phyloP scores from a whole-genome alignment of 148 eudicot species.

The Fagopyrum tataricum region DNA sequence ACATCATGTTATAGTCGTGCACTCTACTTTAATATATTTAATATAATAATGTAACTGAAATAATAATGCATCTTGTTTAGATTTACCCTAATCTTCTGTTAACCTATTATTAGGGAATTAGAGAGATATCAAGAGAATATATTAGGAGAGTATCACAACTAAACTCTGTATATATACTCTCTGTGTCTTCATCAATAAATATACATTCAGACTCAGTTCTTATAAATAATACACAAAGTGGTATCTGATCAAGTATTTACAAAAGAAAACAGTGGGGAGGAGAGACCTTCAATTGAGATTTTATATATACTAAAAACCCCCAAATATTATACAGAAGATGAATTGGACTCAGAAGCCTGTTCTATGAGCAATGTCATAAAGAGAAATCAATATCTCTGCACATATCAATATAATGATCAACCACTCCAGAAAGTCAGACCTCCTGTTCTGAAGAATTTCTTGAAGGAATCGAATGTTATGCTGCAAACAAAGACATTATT shows the following conservation, averaged over 20 bases:
- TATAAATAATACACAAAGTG: neutral
- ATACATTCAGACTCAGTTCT: too few species aligned
- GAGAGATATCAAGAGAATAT: too few species aligned
- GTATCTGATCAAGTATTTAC: neutral
- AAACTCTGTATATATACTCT: too few species aligned
- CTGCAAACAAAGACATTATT: conserved; percentile 24
- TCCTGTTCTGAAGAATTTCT: conserved; percentile 91
- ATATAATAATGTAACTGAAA: too few species aligned
- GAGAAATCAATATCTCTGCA: conserved; percentile 80
- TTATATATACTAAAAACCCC: neutral
- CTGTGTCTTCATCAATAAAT: too few species aligned
- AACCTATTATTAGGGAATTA: too few species aligned
- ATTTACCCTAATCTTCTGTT: too few species aligned
- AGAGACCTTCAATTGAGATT: neutral
- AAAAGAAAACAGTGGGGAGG: neutral
- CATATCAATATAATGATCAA: conserved; percentile 74
- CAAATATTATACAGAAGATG: neutral
- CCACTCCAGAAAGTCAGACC: conserved; percentile 93
- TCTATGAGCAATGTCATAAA: conserved; percentile 77
- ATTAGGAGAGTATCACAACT: too few species aligned
- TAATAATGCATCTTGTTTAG: too few species aligned
- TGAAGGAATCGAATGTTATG: conserved; percentile 93
- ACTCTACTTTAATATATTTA: too few species aligned
- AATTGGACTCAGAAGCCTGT: neutral
- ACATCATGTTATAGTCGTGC: too few species aligned